Conservation (phyloP, 2,329 filamentous ascomycete species). For the Fusarium camptoceras region DNA sequence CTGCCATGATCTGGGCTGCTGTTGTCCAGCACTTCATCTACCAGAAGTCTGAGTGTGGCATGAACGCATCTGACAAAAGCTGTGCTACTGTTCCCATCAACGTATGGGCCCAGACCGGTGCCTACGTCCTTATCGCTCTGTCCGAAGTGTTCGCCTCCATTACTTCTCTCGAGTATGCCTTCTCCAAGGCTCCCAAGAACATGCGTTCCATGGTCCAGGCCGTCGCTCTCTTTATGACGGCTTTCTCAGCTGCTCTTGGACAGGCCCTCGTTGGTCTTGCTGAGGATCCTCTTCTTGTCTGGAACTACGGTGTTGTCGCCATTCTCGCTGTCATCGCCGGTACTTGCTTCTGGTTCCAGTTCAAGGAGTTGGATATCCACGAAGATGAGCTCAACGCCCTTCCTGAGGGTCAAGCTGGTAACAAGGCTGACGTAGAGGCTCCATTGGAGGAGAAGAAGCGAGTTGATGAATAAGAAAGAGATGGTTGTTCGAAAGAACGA, state of each 20-base stretch:
- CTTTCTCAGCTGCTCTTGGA: constrained; percentile 74
- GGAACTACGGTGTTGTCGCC: constrained; percentile 78
- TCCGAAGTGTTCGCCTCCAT: constrained; percentile 64
- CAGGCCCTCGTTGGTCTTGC: constrained; percentile 63
- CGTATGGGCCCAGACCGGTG: constrained; percentile 69
- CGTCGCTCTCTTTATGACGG: constrained; percentile 75
- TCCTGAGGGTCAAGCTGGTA: constrained; percentile 50
- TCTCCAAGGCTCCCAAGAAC: constrained; percentile 79
- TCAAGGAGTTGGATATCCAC: constrained; percentile 69
- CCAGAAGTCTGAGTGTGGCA: constrained; percentile 69
- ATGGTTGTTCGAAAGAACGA: neutral
- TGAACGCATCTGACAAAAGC: constrained; percentile 49
- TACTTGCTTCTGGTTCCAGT: constrained; percentile 74
- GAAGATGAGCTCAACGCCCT: constrained; percentile 76
- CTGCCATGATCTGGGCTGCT: constrained; percentile 68
- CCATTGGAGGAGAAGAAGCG: constrained; percentile 38
- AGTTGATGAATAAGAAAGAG: constrained; percentile 26
- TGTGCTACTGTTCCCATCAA: constrained; percentile 58
- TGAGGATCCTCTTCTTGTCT: constrained; percentile 74
- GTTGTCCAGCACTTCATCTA: constrained; percentile 73
- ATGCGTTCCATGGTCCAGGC: constrained; percentile 80
- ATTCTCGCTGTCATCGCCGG: constrained; percentile 73
- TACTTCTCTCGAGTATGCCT: constrained; percentile 77
- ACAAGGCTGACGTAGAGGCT: constrained; percentile 38
- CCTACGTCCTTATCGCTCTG: constrained; percentile 62